Percentiles rank a stretch among this genome's conserved stretches.
phyloP scores from a whole-genome alignment of 495 filamentous ascomycete species.

The Tuber microsphaerosporum region DNA sequence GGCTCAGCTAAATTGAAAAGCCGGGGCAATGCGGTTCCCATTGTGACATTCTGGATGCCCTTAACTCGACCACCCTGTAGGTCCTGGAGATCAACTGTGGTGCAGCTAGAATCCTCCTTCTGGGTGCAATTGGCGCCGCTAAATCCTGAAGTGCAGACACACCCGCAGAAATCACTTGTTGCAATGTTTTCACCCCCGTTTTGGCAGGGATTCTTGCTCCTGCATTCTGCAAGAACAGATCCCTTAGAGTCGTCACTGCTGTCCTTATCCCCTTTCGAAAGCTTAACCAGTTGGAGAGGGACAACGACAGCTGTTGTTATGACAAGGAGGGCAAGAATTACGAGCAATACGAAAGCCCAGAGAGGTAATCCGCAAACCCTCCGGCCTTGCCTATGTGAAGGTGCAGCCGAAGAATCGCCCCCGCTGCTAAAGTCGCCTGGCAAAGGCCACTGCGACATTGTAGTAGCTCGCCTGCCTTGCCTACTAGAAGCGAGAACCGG shows the following conservation, averaged over 20 bases:
- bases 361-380: conserved; percentile 72
- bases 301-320: conserved; percentile 82
- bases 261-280: conserved; percentile 54
- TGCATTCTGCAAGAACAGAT: conserved; percentile 48
- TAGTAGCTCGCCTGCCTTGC: conserved; percentile 48
- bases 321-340: conserved; percentile 63
- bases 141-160: conserved; percentile 79
- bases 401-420: conserved; percentile 18
- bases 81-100: conserved; percentile 54
- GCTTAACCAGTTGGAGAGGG: conserved; percentile 71
- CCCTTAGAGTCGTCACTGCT: conserved; percentile 38
- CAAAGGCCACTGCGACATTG: conserved; percentile 43
- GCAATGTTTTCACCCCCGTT: conserved; percentile 76
- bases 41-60: conserved; percentile 59
- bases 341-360: conserved; percentile 67
- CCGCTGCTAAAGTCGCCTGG: conserved; percentile 34
- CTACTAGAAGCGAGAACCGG: conserved; percentile 58
- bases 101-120: conserved; percentile 57
- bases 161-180: conserved; percentile 62
- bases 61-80: conserved; percentile 42
- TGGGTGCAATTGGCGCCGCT: conserved; percentile 67
- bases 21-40: conserved; percentile 69
- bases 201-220: conserved; percentile 53
- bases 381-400: conserved; percentile 36
- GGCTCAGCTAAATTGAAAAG: conserved; percentile 57